A percentile compares a stretch with the other conserved stretches of the same genome.
These are phyloP conservation scores for Ceratobasidium sp. DNA, from an alignment of 1,284 basidiomycete species.

Conservation along the genomic window DNA sequence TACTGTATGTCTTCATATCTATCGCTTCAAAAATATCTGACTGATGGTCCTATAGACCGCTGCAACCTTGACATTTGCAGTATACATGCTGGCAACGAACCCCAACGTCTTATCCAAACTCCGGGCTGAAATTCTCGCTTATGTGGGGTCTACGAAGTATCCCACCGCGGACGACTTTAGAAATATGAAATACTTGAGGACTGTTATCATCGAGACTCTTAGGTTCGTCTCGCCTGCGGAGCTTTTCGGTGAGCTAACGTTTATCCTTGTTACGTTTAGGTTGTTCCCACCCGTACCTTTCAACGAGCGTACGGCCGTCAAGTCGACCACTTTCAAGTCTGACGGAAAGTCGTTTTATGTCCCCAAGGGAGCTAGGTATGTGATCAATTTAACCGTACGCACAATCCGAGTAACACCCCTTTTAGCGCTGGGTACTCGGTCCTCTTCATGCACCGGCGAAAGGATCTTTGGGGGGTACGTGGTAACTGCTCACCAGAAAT, in stretches of 20 bases:
- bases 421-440: slow-evolving; percentile 62
- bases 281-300: slow-evolving; percentile 69
- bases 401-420: too few relatives aligned
- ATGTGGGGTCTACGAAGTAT: slow-evolving; percentile 28
- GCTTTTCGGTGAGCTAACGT: too few relatives aligned
- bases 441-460: slow-evolving; percentile 72
- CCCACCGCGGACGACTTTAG: slow-evolving; percentile 47
- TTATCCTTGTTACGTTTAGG: too few relatives aligned
- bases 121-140: slow-evolving; percentile 50
- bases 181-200: slow-evolving; percentile 47
- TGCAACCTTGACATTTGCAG: slow-evolving; percentile 48
- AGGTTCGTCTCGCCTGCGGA: not conserved
- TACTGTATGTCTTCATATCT: not conserved
- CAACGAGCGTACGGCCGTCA: slow-evolving; percentile 25
- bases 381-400: slow-evolving; percentile 37
- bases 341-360: slow-evolving; percentile 66
- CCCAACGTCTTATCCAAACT: slow-evolving; percentile 46
- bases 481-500: too few relatives aligned
- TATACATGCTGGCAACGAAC: slow-evolving; percentile 52
- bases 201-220: slow-evolving; percentile 19
- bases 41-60: too few relatives aligned
- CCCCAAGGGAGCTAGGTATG: slow-evolving; percentile 66
- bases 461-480: slow-evolving; percentile 69
- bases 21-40: too few relatives aligned
- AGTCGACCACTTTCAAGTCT: slow-evolving; percentile 52